Evolutionary conservation across 768 basidiomycete genomes (phyloP), one percentile per base, ranked within the genome.

Genomic region (Termitomyces sp.): DNA sequence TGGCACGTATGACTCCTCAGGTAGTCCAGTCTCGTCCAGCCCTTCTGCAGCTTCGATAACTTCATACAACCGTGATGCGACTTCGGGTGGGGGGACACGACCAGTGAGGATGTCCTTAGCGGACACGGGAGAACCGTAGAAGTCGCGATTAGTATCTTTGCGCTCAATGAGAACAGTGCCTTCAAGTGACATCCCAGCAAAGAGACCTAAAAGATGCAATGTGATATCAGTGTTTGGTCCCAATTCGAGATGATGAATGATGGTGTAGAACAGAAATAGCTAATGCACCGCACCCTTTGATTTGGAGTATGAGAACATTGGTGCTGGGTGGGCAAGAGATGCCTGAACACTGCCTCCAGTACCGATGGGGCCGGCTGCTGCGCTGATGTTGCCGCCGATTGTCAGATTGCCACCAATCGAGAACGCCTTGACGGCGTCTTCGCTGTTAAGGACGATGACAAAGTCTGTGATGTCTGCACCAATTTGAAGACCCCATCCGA

Each of bases 221-320:
- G 43, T 22, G 48, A 23, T 39, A 53, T 46, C 50, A 45, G 52
- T 32, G 38, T 27, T n/a, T 23, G 51, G 29, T 9, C n/a, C 33
- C n/a, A n/a, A n/a, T n/a, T n/a, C n/a, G 41, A 36, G 23, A 50
- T 45, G 7, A 32, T 47, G 35, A 40, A 44, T 35, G 40, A 13
- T 11, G 13, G 43, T 22, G 56, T 27, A n/a, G 22, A 20, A 46
- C 29, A 23, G 10, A 35, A 0, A 18, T 48, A 41, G 16, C 27
- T 40, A 2, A 20, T 50, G 15, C 25, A 65, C 81, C n/a, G 54
- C 61, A 92, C 93, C 94, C 74, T 94, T 95, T 12, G 92, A 94
- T 71, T 94, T 91, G 10, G 92, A 94, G 69, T 97, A 96, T 58
- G 91, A 93, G 72, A 97, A 99, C 91, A 98, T 95, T 5, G 94